Base-by-base conservation (phyloP, 176 grass and related monocot species). In the Oropetium thomaeum region DNA sequence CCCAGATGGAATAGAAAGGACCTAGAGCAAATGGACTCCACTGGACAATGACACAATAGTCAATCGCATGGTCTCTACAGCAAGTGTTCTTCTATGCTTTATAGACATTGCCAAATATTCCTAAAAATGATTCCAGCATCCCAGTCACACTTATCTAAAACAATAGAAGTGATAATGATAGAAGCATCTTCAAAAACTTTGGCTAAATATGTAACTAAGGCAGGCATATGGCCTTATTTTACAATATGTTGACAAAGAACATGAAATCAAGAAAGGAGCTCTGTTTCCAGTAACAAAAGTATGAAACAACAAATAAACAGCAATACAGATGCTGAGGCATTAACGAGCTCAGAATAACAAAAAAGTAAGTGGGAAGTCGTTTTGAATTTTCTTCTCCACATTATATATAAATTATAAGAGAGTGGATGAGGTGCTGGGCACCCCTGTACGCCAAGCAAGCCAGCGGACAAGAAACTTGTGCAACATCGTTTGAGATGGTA, bases 331-430 rank as follows among this genome's bases (percentile, higher is more conserved):
- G 7, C 17, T 30, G 30, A 69, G n/a, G 51, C 62, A 67, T 39
- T 40, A 52, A 70, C 39, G 69, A 77, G 32, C 15, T 63, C 23
- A 41, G 31, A 63, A 59, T 77, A 62, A 31, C n/a, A 52, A 10
- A 77, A 41, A 38, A n/a, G n/a, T n/a, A n/a, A n/a, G n/a, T n/a
- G n/a, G n/a, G 12, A 61, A 43, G 4, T 58, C 20, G 19, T 66
- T 71, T 72, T 72, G n/a, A 84, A 66, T 43, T 67, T 41, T 12
- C 58, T 49, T 77, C 23, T 87, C 49, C 23, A 71, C 58, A 64
- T 73, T 55, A 52, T 59, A 65, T 66, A 37, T 49, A 27, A 38
- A 57, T 79, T 49, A 71, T 67, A 47, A n/a, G n/a, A n/a, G n/a
- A n/a, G n/a, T n/a, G n/a, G n/a, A n/a, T n/a, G n/a, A n/a, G n/a